Evolutionary conservation across 495 filamentous ascomycete species (phyloP).

Genomic region (Aspergillus nidulans): DNA sequence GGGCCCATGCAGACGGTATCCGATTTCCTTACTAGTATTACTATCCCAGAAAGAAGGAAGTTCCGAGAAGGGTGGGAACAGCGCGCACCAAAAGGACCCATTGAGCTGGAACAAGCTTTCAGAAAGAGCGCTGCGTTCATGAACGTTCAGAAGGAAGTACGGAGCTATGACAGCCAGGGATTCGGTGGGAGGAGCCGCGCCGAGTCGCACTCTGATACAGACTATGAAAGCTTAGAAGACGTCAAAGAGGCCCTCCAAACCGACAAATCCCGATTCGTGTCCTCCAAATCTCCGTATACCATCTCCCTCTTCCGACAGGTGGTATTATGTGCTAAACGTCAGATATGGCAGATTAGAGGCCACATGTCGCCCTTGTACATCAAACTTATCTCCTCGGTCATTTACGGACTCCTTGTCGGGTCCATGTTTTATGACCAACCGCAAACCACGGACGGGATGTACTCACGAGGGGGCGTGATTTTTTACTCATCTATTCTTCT

Average conservation of each 20-base stretch:
- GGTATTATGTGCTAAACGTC: conserved; percentile 55
- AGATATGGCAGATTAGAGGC: conserved; percentile 47
- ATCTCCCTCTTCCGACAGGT: conserved; percentile 61
- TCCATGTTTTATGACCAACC: conserved; percentile 37
- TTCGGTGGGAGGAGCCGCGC: conserved; percentile 25
- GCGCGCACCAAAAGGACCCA: conserved; percentile 61
- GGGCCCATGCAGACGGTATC: conserved; percentile 75
- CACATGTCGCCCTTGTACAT: conserved; percentile 31
- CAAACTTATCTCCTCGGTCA: conserved; percentile 30
- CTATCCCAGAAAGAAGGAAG: conserved; percentile 61
- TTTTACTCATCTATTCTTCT: conserved; percentile 77
- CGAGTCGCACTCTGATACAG: conserved; percentile 31
- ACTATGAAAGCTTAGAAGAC: conserved; percentile 40
- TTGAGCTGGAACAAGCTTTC: conserved; percentile 48
- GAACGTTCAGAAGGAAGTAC: conserved; percentile 42
- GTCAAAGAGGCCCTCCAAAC: conserved; percentile 39
- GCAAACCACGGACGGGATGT: conserved; percentile 44
- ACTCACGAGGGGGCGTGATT: conserved; percentile 44
- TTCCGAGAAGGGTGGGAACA: conserved; percentile 61
- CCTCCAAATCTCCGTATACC: conserved; percentile 49
- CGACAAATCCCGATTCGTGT: conserved; percentile 37
- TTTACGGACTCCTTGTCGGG: conserved; percentile 32
- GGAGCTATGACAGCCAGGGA: conserved; percentile 41
- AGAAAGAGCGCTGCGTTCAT: conserved; percentile 4
- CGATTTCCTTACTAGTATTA: conserved; percentile 80